These are phyloP conservation scores for Rhizopogon vesiculosus DNA, from an alignment of 768 basidiomycete species.

Conservation along the genomic window DNA sequence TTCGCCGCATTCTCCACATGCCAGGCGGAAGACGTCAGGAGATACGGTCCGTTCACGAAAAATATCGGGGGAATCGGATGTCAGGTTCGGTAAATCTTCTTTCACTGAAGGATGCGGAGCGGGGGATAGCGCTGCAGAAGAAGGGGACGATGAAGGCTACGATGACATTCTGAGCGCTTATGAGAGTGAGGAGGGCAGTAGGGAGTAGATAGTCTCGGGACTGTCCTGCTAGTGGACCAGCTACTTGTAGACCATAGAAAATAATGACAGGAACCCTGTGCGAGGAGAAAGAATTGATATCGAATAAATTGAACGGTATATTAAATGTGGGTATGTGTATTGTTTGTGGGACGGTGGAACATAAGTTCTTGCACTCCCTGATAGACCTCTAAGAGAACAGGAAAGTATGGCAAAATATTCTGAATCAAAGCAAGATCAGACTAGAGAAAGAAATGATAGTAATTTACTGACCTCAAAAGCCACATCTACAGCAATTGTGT, in stretches of 20 bases:
- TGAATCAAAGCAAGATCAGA: constrained; percentile 21
- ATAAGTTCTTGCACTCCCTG: constrained; percentile 50
- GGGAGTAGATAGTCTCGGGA: constrained; percentile 2
- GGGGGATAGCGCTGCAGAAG: constrained; percentile 65
- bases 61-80: constrained; percentile 31
- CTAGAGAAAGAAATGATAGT: background rate
- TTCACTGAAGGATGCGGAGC: constrained; percentile 33
- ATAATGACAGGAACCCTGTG: background rate
- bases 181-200: constrained; percentile 63
- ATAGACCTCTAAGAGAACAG: constrained; percentile 56
- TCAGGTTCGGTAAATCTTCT: constrained; percentile 44
- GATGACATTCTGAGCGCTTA: constrained; percentile 78
- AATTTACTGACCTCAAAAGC: constrained; percentile 51
- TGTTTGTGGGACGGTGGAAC: constrained; percentile 11
- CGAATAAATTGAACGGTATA: background rate
- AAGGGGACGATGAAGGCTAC: constrained; percentile 74
- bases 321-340: background rate
- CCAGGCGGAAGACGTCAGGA: constrained; percentile 24
- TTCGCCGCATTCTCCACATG: constrained; percentile 18
- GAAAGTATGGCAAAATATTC: constrained; percentile 63
- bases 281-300: background rate
- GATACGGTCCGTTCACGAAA: constrained; percentile 32
- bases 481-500: constrained; percentile 39
- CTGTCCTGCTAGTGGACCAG: constrained; percentile 8
- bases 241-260: background rate